These are phyloP conservation scores for Leucoagaricus sp. DNA, from an alignment of 1,284 basidiomycete genomes.

Conservation along the genomic window DNA sequence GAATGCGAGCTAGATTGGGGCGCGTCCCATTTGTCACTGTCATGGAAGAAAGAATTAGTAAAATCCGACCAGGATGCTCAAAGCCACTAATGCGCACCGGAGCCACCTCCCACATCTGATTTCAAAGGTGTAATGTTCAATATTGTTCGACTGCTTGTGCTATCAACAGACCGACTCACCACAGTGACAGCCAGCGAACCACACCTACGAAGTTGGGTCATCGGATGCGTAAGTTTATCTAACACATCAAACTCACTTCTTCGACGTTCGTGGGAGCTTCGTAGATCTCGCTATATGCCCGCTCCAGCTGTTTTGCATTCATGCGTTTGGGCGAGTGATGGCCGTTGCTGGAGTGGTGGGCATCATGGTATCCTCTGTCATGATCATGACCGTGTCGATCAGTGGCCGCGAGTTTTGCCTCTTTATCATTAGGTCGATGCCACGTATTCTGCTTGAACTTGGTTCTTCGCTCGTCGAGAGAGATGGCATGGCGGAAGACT, in stretches of 20 bases:
- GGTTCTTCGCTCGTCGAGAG: conserved; percentile 67
- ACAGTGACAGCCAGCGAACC: conserved; percentile 55
- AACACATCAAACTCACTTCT: conserved; percentile 43
- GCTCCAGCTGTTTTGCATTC: conserved; percentile 24
- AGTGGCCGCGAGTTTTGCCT: conserved; percentile 27
- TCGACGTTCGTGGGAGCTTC: conserved; percentile 42
- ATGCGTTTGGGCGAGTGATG: not conserved
- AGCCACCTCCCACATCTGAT: conserved; percentile 37
- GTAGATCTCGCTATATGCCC: conserved; percentile 25
- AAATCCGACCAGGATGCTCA: too few species aligned
- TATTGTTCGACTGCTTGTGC: not conserved
- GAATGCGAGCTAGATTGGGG: conserved; percentile 33
- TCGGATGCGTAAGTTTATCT: not conserved
- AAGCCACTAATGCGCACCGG: conserved; percentile 25
- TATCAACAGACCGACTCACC: conserved; percentile 35
- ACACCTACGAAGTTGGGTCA: conserved; percentile 28
- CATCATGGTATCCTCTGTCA: not conserved
- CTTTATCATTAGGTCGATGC: conserved; percentile 32
- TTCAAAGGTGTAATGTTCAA: not conserved
- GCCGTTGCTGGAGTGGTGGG: not conserved
- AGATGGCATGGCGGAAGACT: conserved; percentile 66
- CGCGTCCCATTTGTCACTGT: conserved; percentile 16
- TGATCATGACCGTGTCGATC: conserved; percentile 16
- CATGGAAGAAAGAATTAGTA: not conserved
- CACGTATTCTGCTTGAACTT: conserved; percentile 59